phyloP scores from a whole-genome alignment of 176 grass and related monocot species.

The Carex myosuroides region DNA sequence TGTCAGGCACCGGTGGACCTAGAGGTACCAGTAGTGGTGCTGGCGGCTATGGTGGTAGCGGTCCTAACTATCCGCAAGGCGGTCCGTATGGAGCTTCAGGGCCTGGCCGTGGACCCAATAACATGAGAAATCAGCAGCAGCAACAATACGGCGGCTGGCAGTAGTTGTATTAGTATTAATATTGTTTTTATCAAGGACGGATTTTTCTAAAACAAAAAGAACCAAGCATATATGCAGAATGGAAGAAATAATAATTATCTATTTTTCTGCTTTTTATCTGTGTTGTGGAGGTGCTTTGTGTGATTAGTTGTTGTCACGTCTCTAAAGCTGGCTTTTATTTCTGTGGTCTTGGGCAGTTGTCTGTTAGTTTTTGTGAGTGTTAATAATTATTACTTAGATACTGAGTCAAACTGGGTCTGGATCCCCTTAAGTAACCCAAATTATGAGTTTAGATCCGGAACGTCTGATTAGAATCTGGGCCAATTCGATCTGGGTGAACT shows the following conservation, averaged over 20 bases:
- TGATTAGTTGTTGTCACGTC: not conserved
- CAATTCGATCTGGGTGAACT: too few species aligned
- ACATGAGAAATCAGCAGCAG: conserved; percentile 46
- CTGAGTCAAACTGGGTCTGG: too few species aligned
- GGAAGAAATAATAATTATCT: not conserved
- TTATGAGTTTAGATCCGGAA: too few species aligned
- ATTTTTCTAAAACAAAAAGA: not conserved
- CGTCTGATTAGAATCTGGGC: too few species aligned
- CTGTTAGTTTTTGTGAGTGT: too few species aligned
- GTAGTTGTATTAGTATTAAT: not conserved
- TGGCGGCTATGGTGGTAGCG: conserved; percentile 47
- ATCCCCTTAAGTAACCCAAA: too few species aligned
- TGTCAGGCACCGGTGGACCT: conserved; percentile 36
- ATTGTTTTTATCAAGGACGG: not conserved
- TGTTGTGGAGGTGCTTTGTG: not conserved
- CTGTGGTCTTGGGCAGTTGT: too few species aligned
- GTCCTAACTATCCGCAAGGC: conserved; percentile 58
- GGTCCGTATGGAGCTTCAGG: conserved; percentile 64
- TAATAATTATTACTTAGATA: too few species aligned
- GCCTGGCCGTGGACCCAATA: conserved; percentile 60
- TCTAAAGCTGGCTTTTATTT: not conserved
- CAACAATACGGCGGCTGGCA: conserved; percentile 20
- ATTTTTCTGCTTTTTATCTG: not conserved
- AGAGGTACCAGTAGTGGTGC: conserved; percentile 26
- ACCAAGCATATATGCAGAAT: not conserved